Percentiles rank a stretch among this genome's conserved stretches.
Conservation (phyloP, 768 basidiomycete species). For the Rhizopogon roseolus region DNA sequence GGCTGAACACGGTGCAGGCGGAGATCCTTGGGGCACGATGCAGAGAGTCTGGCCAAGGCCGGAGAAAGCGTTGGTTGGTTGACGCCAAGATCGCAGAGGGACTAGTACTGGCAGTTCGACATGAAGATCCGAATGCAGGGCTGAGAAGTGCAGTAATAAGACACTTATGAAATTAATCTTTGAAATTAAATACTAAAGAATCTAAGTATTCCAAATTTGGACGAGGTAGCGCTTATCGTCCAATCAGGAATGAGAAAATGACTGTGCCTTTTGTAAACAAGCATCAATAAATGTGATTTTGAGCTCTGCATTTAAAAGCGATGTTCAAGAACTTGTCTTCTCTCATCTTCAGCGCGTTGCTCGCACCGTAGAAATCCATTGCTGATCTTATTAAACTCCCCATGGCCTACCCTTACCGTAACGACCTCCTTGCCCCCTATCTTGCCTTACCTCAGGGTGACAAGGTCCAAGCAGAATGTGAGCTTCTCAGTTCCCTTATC, state of each 20-base stretch:
- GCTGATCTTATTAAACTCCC: constrained; percentile 6
- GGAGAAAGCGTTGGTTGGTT: too few relatives aligned
- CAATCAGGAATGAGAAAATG: constrained; percentile 16
- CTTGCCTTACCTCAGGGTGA: constrained; percentile 87
- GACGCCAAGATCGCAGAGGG: too few relatives aligned
- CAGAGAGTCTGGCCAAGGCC: too few relatives aligned
- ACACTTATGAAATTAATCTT: not conserved
- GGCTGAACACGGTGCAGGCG: too few relatives aligned
- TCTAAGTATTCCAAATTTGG: not conserved
- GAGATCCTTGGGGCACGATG: too few relatives aligned
- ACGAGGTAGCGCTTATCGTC: constrained; percentile 19
- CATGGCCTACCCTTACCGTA: constrained; percentile 50
- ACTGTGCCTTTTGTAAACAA: constrained; percentile 16
- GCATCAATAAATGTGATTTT: constrained; percentile 15
- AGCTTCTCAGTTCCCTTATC: constrained; percentile 16
- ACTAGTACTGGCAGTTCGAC: too few relatives aligned
- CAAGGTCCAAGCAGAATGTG: constrained; percentile 93
- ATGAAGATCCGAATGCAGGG: too few relatives aligned
- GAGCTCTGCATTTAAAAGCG: constrained; percentile 18
- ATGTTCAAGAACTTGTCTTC: not conserved
- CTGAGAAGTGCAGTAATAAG: too few relatives aligned
- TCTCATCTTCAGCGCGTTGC: constrained; percentile 1
- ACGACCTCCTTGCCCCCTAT: constrained; percentile 87
- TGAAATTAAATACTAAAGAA: not conserved
- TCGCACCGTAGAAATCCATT: constrained; percentile 4